Evolutionary conservation across 176 grass and related monocot species (phyloP).

Genomic region (Luzula sylvatica): DNA sequence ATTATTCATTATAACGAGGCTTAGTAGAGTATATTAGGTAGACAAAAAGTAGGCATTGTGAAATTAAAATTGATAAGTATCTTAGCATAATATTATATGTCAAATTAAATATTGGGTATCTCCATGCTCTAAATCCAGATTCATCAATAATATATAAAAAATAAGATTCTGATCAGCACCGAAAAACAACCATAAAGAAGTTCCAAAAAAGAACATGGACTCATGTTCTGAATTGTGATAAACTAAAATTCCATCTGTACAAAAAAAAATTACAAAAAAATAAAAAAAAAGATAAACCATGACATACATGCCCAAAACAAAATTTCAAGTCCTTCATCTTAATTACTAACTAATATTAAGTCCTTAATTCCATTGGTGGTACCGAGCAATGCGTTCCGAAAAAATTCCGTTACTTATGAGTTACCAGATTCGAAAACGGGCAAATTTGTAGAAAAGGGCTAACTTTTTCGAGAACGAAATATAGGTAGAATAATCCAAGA

Average conservation of each 20-base stretch:
- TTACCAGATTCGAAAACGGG: too few species aligned
- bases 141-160: too few species aligned
- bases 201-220: neutral
- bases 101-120: too few species aligned
- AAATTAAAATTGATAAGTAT: too few species aligned
- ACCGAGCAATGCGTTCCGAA: neutral
- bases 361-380: neutral
- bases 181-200: neutral
- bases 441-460: neutral
- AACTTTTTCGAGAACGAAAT: neutral
- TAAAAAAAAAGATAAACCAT: neutral
- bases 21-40: too few species aligned
- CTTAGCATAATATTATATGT: too few species aligned
- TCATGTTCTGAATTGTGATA: constrained; percentile 7
- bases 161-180: too few species aligned
- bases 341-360: constrained; percentile 4
- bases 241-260: constrained; percentile 1
- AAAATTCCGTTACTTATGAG: too few species aligned
- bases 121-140: neutral
- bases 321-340: neutral
- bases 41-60: too few species aligned
- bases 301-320: constrained; percentile 13
- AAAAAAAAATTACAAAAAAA: neutral
- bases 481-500: neutral
- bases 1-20: too few species aligned